Evolutionary conservation across 2,329 filamentous ascomycete species (phyloP).

Genomic region (Diatrype stigma): DNA sequence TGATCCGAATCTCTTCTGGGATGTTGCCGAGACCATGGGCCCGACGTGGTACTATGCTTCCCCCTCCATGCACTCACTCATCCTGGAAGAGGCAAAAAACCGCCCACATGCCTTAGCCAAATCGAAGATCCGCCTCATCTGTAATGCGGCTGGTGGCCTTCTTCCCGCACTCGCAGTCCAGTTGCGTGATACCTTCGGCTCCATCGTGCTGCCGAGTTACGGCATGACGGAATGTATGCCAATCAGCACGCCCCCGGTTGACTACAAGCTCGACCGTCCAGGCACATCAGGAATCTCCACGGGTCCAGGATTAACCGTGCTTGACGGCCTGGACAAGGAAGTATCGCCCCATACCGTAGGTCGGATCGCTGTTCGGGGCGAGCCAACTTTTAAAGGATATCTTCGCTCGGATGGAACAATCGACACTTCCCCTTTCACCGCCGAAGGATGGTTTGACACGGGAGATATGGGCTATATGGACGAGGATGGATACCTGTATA

Average conservation of each 20-base stretch:
- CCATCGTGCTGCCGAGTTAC: conserved; percentile 51
- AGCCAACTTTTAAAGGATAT: conserved; percentile 48
- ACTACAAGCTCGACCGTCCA: conserved; percentile 46
- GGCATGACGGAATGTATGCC: conserved; percentile 60
- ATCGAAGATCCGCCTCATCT: conserved; percentile 46
- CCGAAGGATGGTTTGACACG: conserved; percentile 50
- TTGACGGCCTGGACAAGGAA: conserved; percentile 36
- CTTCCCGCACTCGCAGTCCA: conserved; percentile 46
- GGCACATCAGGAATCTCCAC: conserved; percentile 50
- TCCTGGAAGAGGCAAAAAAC: conserved; percentile 41
- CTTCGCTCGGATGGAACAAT: conserved; percentile 37
- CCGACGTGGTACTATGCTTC: conserved; percentile 58
- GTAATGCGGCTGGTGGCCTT: conserved; percentile 51
- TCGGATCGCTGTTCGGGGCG: conserved; percentile 47
- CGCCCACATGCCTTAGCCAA: conserved; percentile 36
- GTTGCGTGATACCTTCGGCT: conserved; percentile 46
- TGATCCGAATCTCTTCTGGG: conserved; percentile 53
- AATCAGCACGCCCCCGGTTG: conserved; percentile 50
- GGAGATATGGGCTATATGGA: conserved; percentile 52
- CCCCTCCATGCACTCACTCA: conserved; percentile 53
- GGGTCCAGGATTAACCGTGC: conserved; percentile 47
- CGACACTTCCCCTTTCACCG: conserved; percentile 42
- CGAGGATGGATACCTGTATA: conserved; percentile 46
- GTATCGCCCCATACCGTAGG: conserved; percentile 34
- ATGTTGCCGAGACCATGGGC: conserved; percentile 41